Evolutionary conservation across 2,329 filamentous ascomycete species (phyloP).

Genomic region (Diaporthe caulivora): DNA sequence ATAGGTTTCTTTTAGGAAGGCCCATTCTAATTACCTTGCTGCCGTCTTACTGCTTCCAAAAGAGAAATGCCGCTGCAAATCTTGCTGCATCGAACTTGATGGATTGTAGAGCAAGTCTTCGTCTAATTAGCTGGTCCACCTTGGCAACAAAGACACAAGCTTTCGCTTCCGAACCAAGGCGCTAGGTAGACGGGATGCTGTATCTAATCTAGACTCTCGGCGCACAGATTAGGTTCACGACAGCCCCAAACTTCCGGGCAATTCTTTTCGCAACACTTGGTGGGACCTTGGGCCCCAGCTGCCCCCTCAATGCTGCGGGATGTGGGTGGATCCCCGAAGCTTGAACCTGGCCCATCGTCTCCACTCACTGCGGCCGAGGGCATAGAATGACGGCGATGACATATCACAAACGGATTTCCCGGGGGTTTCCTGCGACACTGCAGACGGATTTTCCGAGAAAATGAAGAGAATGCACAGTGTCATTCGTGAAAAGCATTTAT

Average conservation of each 20-base stretch:
- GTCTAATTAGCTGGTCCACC: background rate
- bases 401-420: constrained; percentile 13
- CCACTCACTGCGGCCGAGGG: background rate
- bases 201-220: constrained; percentile 13
- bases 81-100: background rate
- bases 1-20: background rate
- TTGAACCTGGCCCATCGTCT: background rate
- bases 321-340: constrained; percentile 23
- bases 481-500: background rate
- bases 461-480: background rate
- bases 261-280: background rate
- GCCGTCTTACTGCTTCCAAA: background rate
- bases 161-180: constrained; percentile 17
- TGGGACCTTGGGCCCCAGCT: background rate
- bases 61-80: background rate
- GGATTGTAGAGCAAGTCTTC: background rate
- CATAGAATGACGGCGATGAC: background rate
- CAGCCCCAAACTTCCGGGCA: constrained; percentile 4
- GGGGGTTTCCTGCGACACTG: background rate
- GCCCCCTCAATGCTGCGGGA: constrained; percentile 1
- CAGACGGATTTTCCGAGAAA: background rate
- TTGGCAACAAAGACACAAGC: constrained; percentile 4
- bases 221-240: constrained; percentile 23
- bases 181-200: constrained; percentile 3
- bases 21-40: background rate